Evolutionary conservation across 176 grass and related monocot species (phyloP).

Genomic region (Cocos nucifera): DNA sequence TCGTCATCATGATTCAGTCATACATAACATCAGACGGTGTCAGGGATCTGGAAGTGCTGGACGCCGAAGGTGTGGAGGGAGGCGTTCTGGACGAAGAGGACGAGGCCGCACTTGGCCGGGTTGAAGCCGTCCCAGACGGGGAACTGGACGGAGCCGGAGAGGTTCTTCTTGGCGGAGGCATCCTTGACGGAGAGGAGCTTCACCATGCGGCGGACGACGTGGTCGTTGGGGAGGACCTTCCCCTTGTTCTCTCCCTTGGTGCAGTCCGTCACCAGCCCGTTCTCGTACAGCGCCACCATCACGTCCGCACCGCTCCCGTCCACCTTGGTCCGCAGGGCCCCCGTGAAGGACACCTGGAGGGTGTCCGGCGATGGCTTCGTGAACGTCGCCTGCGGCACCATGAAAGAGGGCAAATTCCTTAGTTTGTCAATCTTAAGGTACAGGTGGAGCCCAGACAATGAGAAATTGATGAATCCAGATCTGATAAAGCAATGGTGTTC

Average conservation of each 20-base stretch:
- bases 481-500: no score
- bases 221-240: conserved; percentile 58
- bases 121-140: conserved; percentile 73
- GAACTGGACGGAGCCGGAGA: conserved; percentile 60
- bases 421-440: no score
- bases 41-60: conserved; percentile 63
- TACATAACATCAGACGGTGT: conserved; percentile 32
- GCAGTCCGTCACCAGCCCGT: conserved; percentile 65
- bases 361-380: conserved; percentile 40
- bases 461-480: no score
- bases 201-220: conserved; percentile 77
- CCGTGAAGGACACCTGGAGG: conserved; percentile 65
- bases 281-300: conserved; percentile 77
- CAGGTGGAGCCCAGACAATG: no score
- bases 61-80: conserved; percentile 53
- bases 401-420: no score
- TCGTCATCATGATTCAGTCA: no score
- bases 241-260: conserved; percentile 79
- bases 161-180: conserved; percentile 47
- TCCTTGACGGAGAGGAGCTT: conserved; percentile 57
- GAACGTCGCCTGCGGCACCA: conserved; percentile 44
- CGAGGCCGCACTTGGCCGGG: conserved; percentile 52
- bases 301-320: conserved; percentile 57
- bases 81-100: conserved; percentile 77
- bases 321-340: conserved; percentile 38